Percentiles rank a stretch among this genome's conserved stretches.
These are phyloP conservation scores for Phyllosticta citribraziliensis DNA, from an alignment of 2,329 filamentous ascomycete genomes.

Conservation along the genomic window DNA sequence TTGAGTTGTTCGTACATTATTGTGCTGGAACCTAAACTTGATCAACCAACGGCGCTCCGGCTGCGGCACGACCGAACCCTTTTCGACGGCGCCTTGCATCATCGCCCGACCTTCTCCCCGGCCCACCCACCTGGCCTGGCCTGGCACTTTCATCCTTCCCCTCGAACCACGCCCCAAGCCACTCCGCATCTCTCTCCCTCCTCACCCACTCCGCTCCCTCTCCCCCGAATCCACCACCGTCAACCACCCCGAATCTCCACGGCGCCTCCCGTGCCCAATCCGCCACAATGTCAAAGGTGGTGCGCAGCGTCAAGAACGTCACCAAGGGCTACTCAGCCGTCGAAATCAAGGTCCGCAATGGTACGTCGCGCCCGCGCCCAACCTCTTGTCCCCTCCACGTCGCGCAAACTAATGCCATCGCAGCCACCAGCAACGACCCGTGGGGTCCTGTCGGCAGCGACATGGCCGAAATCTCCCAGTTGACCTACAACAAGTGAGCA, in stretches of 20 bases:
- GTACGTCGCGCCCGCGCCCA: conserved; percentile 13
- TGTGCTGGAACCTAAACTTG: neutral
- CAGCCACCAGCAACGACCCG: conserved; percentile 96
- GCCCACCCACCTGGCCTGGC: neutral
- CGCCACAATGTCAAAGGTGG: conserved; percentile 80
- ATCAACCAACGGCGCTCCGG: neutral
- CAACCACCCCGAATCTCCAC: neutral
- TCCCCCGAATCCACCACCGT: neutral
- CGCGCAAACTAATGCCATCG: conserved; percentile 18
- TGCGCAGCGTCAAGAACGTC: conserved; percentile 97
- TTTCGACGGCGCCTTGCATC: conserved; percentile 16
- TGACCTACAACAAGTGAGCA: conserved; percentile 92
- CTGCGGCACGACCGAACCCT: neutral
- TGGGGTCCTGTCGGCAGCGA: conserved; percentile 97
- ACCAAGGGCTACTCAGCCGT: conserved; percentile 96
- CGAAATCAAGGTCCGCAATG: conserved; percentile 75
- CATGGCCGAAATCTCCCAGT: conserved; percentile 96
- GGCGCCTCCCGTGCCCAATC: conserved; percentile 1
- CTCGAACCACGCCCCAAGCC: conserved; percentile 9
- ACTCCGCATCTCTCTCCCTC: conserved; percentile 2
- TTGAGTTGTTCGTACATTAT: too few species aligned
- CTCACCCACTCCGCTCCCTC: neutral
- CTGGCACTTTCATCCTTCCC: conserved; percentile 10
- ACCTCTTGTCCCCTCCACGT: neutral
- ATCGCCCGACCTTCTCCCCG: conserved; percentile 13